These are phyloP conservation scores for Coccomyxa sp. DNA, from an alignment of 139 green algal species.

Conservation along the genomic window DNA sequence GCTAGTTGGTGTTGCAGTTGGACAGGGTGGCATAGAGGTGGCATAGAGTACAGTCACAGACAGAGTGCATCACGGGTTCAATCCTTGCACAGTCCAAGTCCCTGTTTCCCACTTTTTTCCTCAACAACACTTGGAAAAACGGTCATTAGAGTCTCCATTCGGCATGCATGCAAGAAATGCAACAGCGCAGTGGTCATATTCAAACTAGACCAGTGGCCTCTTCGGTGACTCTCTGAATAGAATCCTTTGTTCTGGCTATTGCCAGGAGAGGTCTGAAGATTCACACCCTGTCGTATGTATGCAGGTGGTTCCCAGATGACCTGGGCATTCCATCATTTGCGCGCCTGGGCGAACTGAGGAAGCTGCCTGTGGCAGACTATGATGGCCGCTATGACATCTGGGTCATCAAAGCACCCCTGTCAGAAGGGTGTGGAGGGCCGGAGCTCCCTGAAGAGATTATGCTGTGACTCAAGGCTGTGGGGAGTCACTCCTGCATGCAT, in stretches of 20 bases:
- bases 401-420: constrained; percentile 34
- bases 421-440: constrained; percentile 38
- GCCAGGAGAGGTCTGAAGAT: not conserved
- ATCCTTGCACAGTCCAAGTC: too few relatives aligned
- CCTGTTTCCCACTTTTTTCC: too few relatives aligned
- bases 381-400: constrained; percentile 44
- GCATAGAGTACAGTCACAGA: too few relatives aligned
- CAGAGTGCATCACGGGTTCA: not conserved
- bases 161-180: not conserved
- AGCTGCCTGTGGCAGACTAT: constrained; percentile 30
- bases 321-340: constrained; percentile 31
- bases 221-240: not conserved
- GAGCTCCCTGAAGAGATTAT: constrained; percentile 51
- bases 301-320: constrained; percentile 39
- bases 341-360: constrained; percentile 25
- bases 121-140: not conserved
- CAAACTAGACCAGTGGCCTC: not conserved
- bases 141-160: not conserved
- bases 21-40: not conserved
- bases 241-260: not conserved
- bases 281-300: not conserved
- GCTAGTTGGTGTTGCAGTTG: not conserved
- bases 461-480: constrained; percentile 17
- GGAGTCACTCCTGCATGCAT: not conserved
- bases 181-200: not conserved